Evolutionary conservation across 345 rosid species (phyloP).

Genomic region (Eucalyptus curtisii): DNA sequence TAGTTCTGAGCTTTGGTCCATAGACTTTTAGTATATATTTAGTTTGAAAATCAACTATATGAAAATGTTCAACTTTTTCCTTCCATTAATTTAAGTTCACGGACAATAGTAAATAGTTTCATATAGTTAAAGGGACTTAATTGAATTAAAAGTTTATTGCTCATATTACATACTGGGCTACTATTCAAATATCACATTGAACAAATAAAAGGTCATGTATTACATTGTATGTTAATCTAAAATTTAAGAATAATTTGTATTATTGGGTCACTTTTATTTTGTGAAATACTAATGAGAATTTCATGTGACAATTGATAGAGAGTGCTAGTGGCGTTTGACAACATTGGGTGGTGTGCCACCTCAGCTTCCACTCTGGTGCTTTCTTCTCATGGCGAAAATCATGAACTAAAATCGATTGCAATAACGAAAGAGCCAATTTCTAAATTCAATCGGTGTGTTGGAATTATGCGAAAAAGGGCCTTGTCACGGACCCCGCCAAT

Average conservation of each 20-base stretch:
- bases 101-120: no score
- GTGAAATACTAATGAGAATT: neutral
- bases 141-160: no score
- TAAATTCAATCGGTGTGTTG: neutral
- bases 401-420: neutral
- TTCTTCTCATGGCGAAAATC: neutral
- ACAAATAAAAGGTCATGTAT: rapidly evolving
- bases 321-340: neutral
- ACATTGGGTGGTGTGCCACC: neutral
- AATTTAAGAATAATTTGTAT: no score
- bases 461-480: neutral
- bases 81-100: rapidly evolving
- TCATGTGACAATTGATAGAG: neutral
- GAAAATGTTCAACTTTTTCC: neutral
- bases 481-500: neutral
- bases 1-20: no score
- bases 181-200: rapidly evolving
- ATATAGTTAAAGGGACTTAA: no score
- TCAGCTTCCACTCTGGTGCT: neutral
- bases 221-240: rapidly evolving
- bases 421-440: neutral
- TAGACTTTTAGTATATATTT: neutral
- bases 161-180: rapidly evolving
- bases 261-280: neutral
- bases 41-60: no score